Conservation (phyloP, 2,329 filamentous ascomycete genomes). For the Arthroderma sp. region DNA sequence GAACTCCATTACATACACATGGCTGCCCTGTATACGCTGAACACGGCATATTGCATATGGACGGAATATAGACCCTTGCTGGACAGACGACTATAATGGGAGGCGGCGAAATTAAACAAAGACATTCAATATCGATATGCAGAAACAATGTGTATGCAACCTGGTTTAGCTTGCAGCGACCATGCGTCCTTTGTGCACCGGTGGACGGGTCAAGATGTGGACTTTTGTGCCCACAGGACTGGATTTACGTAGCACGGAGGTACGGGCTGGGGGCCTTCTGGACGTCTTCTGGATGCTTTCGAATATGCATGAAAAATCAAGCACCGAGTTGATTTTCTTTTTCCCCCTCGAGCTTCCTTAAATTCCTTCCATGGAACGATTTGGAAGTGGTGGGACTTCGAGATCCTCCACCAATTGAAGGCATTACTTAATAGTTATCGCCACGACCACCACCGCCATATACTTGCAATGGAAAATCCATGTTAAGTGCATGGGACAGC, state of each 20-base stretch:
- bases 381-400: not conserved
- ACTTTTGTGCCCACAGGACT: not conserved
- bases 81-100: not conserved
- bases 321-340: not conserved
- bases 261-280: not conserved
- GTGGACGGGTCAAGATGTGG: not conserved
- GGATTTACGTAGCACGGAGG: not conserved
- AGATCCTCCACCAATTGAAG: not conserved
- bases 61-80: constrained; percentile 2
- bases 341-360: not conserved
- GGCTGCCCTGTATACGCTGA: no score
- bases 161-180: not conserved
- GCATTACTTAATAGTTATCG: not conserved
- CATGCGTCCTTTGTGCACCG: not conserved
- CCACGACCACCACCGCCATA: not conserved
- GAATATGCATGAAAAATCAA: not conserved
- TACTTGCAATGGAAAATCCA: not conserved
- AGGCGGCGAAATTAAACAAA: not conserved
- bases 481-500: not conserved
- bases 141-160: not conserved
- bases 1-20: no score
- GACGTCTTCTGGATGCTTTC: not conserved
- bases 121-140: not conserved
- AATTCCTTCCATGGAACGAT: not conserved
- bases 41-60: not conserved